A percentile compares a stretch with the other conserved stretches of the same genome.
Conservation (phyloP, 345 rosid genomes). For the Eucalyptus rudis region DNA sequence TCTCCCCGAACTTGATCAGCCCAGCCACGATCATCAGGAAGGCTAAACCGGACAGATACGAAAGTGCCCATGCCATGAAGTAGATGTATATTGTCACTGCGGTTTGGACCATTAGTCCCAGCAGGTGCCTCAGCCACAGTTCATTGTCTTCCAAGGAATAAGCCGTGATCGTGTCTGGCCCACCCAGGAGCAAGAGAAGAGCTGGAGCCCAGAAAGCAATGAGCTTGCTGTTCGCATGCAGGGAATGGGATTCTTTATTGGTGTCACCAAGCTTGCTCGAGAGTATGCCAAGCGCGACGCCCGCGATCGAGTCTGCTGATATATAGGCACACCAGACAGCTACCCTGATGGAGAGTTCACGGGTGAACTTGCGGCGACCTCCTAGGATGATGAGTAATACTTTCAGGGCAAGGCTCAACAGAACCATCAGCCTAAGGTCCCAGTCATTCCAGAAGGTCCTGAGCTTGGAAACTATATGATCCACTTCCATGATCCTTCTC, state of each 20-base stretch:
- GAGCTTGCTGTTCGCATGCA: not conserved
- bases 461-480: not conserved
- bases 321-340: slow-evolving; percentile 9
- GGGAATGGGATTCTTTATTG: not conserved
- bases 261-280: not conserved
- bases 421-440: slow-evolving; percentile 9
- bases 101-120: not conserved
- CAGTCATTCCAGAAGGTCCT: slow-evolving; percentile 1
- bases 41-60: too few species aligned
- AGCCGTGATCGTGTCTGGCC: slow-evolving; percentile 1
- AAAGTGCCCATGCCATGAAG: too few species aligned
- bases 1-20: too few species aligned
- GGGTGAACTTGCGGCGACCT: not conserved
- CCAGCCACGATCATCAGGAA: too few species aligned
- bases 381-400: not conserved
- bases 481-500: not conserved
- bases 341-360: not conserved
- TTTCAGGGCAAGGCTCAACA: slow-evolving; percentile 6
- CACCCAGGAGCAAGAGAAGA: slow-evolving; percentile 14
- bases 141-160: slow-evolving; percentile 8
- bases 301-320: slow-evolving; percentile 6
- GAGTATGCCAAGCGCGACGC: slow-evolving; percentile 8
- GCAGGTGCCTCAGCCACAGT: slow-evolving; percentile 17
- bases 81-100: not conserved
- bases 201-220: slow-evolving; percentile 20